phyloP scores from a whole-genome alignment of 345 rosid species.

The Isatis tinctoria region DNA sequence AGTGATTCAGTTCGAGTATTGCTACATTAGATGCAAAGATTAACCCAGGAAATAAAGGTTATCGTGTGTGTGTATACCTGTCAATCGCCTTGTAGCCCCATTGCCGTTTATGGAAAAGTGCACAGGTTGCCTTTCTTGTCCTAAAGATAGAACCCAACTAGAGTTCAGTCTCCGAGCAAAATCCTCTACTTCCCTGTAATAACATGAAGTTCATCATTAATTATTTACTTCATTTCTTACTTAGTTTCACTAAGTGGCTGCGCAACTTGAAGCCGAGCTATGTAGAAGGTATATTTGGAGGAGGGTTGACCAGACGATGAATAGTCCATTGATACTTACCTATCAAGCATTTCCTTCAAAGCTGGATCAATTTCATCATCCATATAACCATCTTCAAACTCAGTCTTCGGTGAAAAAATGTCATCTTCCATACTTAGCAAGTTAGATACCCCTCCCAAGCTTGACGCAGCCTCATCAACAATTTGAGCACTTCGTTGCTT shows the following conservation, averaged over 20 bases:
- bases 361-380: slow-evolving; percentile 95
- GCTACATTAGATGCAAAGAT: neutral
- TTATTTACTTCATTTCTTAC: neutral
- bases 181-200: slow-evolving; percentile 82
- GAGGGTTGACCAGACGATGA: neutral
- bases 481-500: slow-evolving; percentile 35
- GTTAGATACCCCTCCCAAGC: slow-evolving; percentile 43
- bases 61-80: slow-evolving; percentile 39
- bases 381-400: slow-evolving; percentile 61
- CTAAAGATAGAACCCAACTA: slow-evolving; percentile 66
- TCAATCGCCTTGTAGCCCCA: slow-evolving; percentile 43
- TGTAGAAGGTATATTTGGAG: neutral
- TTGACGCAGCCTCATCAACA: slow-evolving; percentile 31
- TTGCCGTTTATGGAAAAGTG: slow-evolving; percentile 50
- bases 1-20: neutral
- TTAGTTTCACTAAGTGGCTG: neutral
- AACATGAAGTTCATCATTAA: slow-evolving; percentile 1
- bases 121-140: slow-evolving; percentile 56
- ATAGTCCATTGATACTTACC: slow-evolving; percentile 39
- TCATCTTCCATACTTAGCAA: slow-evolving; percentile 37
- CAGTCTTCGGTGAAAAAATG: slow-evolving; percentile 44
- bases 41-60: neutral
- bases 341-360: slow-evolving; percentile 74
- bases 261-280: neutral
- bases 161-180: slow-evolving; percentile 92